phyloP scores from a whole-genome alignment of 2,329 filamentous ascomycete species.

The Diaporthe vexans region DNA sequence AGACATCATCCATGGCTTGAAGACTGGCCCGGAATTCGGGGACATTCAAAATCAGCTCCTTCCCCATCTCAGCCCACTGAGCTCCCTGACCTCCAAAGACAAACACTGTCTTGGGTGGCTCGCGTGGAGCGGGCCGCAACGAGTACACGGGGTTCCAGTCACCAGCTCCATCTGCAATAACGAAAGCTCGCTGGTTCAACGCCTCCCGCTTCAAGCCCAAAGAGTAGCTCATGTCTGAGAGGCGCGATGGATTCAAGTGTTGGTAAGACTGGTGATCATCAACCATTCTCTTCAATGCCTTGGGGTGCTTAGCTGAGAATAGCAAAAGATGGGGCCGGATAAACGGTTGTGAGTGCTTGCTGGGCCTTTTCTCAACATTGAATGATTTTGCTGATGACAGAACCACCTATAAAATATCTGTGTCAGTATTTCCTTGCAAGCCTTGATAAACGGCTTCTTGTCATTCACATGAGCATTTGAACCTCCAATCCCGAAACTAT shows the following conservation, averaged over 20 bases:
- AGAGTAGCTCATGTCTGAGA: conserved; percentile 30
- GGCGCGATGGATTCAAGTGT: background rate
- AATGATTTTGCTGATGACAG: conserved; percentile 6
- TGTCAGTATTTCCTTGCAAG: background rate
- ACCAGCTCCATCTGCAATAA: background rate
- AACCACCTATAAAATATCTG: background rate
- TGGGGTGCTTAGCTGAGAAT: conserved; percentile 24
- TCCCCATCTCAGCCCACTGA: conserved; percentile 43
- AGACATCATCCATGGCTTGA: background rate
- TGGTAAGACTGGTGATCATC: background rate
- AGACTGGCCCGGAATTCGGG: background rate
- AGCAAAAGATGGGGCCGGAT: background rate
- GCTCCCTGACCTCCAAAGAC: conserved; percentile 45
- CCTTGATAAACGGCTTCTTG: background rate
- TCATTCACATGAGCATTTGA: conserved; percentile 51
- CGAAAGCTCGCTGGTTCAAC: background rate
- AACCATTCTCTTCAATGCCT: background rate
- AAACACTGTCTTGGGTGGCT: background rate
- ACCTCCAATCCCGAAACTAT: conserved; percentile 55
- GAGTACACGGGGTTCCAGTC: background rate
- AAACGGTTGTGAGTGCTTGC: background rate
- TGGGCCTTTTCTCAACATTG: background rate
- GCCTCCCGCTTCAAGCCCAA: background rate
- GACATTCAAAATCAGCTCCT: conserved; percentile 29
- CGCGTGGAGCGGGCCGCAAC: background rate